These are phyloP conservation scores for Calonectria leucothoes DNA, from an alignment of 2,329 filamentous ascomycete species.

Conservation along the genomic window DNA sequence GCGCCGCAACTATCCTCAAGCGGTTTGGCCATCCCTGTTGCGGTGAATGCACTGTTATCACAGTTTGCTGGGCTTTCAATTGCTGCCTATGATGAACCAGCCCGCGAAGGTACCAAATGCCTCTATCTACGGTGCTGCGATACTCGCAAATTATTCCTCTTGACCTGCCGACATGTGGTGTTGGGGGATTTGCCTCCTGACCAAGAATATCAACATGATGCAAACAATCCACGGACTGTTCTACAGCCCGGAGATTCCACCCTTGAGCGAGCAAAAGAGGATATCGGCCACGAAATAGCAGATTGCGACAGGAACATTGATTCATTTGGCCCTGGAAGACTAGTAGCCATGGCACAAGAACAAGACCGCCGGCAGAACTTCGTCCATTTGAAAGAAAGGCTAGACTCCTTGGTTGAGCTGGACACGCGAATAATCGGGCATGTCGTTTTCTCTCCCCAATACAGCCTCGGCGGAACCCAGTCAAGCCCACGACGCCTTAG, in stretches of 20 bases:
- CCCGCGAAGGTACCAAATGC: slow-evolving; percentile 12
- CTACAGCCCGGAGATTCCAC: slow-evolving; percentile 10
- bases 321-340: neutral
- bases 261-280: neutral
- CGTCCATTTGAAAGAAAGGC: too few species aligned
- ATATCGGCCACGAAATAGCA: neutral
- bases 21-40: neutral
- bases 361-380: neutral
- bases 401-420: neutral
- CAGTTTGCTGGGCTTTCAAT: slow-evolving; percentile 2
- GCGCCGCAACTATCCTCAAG: neutral
- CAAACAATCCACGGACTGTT: neutral
- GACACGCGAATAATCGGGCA: slow-evolving; percentile 10
- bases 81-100: neutral
- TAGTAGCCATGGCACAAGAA: neutral
- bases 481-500: neutral
- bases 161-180: slow-evolving; percentile 23
- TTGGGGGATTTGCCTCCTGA: neutral
- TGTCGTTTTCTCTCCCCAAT: slow-evolving; percentile 8
- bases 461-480: neutral
- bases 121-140: slow-evolving; percentile 14
- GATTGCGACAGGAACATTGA: neutral
- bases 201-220: neutral
- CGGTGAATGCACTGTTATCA: neutral
- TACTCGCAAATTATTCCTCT: neutral